A percentile compares a stretch with the other conserved stretches of the same genome.
Evolutionary conservation across 2,329 filamentous ascomycete species (phyloP).

Genomic region (Colletotrichum gigasporum): DNA sequence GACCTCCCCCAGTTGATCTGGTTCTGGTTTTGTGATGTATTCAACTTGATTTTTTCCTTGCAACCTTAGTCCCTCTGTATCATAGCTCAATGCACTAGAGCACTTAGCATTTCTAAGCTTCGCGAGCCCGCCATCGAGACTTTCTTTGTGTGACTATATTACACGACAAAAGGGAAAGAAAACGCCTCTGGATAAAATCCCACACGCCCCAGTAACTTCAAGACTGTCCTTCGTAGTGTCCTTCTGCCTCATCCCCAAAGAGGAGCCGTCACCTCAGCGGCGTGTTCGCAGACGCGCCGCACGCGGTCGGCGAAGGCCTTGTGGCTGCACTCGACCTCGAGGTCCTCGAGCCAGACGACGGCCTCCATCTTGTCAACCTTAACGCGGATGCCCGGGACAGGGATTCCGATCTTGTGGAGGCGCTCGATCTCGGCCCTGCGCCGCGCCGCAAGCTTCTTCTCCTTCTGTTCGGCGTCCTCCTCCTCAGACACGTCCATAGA

Average conservation of each 20-base stretch:
- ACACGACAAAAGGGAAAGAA: not conserved
- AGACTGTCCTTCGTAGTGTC: too few relatives aligned
- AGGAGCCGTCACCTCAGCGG: constrained; percentile 85
- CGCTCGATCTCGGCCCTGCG: constrained; percentile 77
- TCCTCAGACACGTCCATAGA: constrained; percentile 32
- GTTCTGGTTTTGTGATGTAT: not conserved
- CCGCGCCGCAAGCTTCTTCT: constrained; percentile 59
- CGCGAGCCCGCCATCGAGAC: not conserved
- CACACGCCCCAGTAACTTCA: not conserved
- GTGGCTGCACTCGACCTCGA: constrained; percentile 88
- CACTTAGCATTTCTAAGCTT: constrained; percentile 11
- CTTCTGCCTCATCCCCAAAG: constrained; percentile 63
- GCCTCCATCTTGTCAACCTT: constrained; percentile 88
- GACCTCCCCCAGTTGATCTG: not conserved
- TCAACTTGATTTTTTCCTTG: constrained; percentile 27
- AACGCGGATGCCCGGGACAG: constrained; percentile 88
- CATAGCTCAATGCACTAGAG: constrained; percentile 31
- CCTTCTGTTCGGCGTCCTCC: constrained; percentile 40
- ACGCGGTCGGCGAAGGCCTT: constrained; percentile 85
- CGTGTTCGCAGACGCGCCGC: constrained; percentile 87
- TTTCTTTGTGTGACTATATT: constrained; percentile 18
- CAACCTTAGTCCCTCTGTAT: constrained; percentile 33
- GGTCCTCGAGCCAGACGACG: constrained; percentile 88
- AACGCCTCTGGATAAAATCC: not conserved
- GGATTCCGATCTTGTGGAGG: constrained; percentile 85